A percentile compares a stretch with the other conserved stretches of the same genome.
These are phyloP conservation scores for Zostera marina DNA, from an alignment of 116 monocot genomes.

Conservation along the genomic window DNA sequence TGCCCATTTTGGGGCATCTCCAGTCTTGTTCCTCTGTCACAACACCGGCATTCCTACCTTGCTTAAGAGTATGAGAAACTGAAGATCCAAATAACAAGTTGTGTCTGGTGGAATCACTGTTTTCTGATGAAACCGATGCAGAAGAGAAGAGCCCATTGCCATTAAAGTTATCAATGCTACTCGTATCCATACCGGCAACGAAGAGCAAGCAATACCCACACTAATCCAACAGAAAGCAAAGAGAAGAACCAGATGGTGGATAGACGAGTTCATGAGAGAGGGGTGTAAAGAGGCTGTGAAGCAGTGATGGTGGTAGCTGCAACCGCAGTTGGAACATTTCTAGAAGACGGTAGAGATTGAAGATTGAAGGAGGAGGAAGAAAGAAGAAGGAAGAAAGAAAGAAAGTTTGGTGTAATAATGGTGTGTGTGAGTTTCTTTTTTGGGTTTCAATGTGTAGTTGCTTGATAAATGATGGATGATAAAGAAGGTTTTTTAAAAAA, in stretches of 20 bases:
- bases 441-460: neutral
- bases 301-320: conserved; percentile 2
- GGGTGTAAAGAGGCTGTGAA: conserved; percentile 6
- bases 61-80: conserved; percentile 24
- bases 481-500: too few species aligned
- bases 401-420: neutral
- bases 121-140: conserved; percentile 12
- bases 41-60: conserved; percentile 16
- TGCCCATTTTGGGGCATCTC: conserved; percentile 23
- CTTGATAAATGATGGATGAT: too few species aligned
- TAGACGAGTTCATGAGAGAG: conserved; percentile 17
- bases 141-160: conserved; percentile 15
- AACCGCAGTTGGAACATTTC: neutral
- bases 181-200: conserved; percentile 26
- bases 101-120: conserved; percentile 13
- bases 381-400: neutral
- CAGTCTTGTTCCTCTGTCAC: conserved; percentile 26
- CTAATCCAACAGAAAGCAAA: neutral
- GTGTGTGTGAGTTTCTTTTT: conserved; percentile 3
- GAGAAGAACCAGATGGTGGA: neutral
- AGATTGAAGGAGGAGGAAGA: neutral
- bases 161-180: neutral
- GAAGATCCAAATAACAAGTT: conserved; percentile 13
- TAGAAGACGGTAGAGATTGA: conserved; percentile 1
- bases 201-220: conserved; percentile 1